Evolutionary conservation across 148 eudicot species (phyloP), one percentile per base, ranked within the genome.

Genomic region (Heliosperma pusillum): DNA sequence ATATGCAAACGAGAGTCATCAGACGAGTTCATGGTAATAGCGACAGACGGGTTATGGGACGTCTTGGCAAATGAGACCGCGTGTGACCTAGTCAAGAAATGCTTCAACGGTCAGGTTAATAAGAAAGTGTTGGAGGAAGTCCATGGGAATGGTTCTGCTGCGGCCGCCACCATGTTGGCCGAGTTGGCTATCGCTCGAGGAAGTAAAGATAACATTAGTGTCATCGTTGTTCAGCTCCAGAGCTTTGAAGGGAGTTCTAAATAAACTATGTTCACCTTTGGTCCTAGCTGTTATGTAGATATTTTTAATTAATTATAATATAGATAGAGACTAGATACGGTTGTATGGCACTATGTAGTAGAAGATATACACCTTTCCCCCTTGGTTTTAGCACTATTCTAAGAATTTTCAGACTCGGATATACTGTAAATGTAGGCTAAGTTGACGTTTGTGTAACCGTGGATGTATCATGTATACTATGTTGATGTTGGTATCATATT

Each of bases 21-120:
- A 26, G 89, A 86, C 7, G 75, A 83, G 4, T 88, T 87, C 53
- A 76, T 84, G 1, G 80, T 88, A 40, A 76, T 88, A 20, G 91
- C 88, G 5, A 86, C 78, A 11, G 87, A 86, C 24, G 91, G 91
- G 1, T 26, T 88, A 33, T 88, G 89, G 86, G 89, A 86, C 58
- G 88, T 88, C 11, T 78, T 88, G 24, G 17, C 83, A 6, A 83
- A 85, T 29, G 87, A 84, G 12, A 16, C 66, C 0, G 92, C 86
- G 10, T 76, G 82, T 11, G 81, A 85, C 19, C 61, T 86, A 0
- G 92, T 85, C 2, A 85, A 50, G 60, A 79, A 72, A 75, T 83
- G 88, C 61, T 72, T 75, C 20, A 2, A 44, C 15, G 83, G 83
- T 26, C 75, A 77, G 72, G 69, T 73, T 0, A 68, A 75, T 21